phyloP scores from a whole-genome alignment of 441 rosid genomes.

The Macaranga tanarius region DNA sequence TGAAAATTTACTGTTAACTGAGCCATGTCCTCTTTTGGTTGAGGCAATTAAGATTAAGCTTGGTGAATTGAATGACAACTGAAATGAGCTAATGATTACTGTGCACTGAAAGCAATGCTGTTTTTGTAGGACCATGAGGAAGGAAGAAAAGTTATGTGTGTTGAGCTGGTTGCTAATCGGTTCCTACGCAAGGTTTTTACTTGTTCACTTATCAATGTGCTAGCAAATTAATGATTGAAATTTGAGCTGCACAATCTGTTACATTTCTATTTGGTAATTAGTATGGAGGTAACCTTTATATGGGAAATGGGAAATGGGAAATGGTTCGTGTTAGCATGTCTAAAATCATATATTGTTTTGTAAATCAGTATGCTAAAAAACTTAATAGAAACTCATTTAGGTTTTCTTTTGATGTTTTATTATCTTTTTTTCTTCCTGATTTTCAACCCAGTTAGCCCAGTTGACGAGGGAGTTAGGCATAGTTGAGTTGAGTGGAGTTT shows the following conservation, averaged over 20 bases:
- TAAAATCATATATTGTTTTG: too few species aligned
- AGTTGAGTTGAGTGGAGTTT: too few species aligned
- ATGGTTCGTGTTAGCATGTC: not conserved
- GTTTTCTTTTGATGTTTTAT: too few species aligned
- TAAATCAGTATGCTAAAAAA: too few species aligned
- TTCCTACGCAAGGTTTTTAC: slow-evolving; percentile 80
- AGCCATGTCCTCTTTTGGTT: too few species aligned
- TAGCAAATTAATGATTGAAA: not conserved
- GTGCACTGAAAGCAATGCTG: slow-evolving; percentile 4
- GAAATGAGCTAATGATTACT: not conserved
- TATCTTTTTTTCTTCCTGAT: too few species aligned
- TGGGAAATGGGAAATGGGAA: too few species aligned
- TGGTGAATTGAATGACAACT: not conserved
- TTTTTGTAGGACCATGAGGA: slow-evolving; percentile 45
- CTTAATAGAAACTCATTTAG: not conserved
- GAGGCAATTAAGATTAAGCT: not conserved
- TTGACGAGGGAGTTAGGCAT: too few species aligned
- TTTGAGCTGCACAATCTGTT: not conserved
- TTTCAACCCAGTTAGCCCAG: too few species aligned
- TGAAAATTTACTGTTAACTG: not conserved
- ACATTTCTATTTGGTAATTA: not conserved
- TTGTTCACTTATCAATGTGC: slow-evolving; percentile 10
- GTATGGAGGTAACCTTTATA: not conserved
- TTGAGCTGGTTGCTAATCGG: slow-evolving; percentile 88
- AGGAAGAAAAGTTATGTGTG: slow-evolving; percentile 70